Base-by-base conservation (phyloP, 208 protist species). In the Angomonas deanei region DNA sequence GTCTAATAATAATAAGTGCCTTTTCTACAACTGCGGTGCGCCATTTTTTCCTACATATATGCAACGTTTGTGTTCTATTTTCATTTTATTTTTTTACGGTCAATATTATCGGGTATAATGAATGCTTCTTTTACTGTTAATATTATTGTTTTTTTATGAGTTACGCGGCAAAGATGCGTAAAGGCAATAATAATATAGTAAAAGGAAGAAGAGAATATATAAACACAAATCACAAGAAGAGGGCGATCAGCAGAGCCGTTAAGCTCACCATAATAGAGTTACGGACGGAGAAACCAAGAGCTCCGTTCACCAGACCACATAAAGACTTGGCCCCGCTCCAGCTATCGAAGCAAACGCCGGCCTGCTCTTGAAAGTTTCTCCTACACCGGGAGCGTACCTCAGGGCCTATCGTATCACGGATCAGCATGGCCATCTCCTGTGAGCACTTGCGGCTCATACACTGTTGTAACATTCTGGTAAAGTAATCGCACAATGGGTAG, bases 251-350 rank as follows among this genome's bases (percentile, higher is more conserved):
- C 1, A 42, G 26, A n/a, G n/a, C n/a, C n/a, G n/a, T n/a, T n/a
- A n/a, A 47, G 42, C 13, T 53, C 34, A 46, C 1, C 23, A 11
- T 61, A 3, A 31, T 23, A 49, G 10, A 36, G 27, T 49, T 23
- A 38, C 42, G 36, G n/a, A n/a, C n/a, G n/a, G n/a, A n/a, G n/a
- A 50, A 4, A 13, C 5, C 19, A 19, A 5, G 42, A 39, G 39
- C 56, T 56, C 6, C 17, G 32, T 55, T 31, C 31, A 55, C 62
- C 21, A 77, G 36, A 13, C 23, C 17, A 56, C 78, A 84, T 27
- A 84, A 28, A 33, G 57, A 39, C 10, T 60, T 55, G 6, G 66
- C 68, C 0, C 78, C 78, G 23, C 55, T 52, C 78, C 78, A 84
- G 33, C 66, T 68, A 56, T 84, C 73, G 8, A 80, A 1, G 46